Evolutionary conservation across 495 filamentous ascomycete species (phyloP).

Genomic region (Rostrohypoxylon terebratum): DNA sequence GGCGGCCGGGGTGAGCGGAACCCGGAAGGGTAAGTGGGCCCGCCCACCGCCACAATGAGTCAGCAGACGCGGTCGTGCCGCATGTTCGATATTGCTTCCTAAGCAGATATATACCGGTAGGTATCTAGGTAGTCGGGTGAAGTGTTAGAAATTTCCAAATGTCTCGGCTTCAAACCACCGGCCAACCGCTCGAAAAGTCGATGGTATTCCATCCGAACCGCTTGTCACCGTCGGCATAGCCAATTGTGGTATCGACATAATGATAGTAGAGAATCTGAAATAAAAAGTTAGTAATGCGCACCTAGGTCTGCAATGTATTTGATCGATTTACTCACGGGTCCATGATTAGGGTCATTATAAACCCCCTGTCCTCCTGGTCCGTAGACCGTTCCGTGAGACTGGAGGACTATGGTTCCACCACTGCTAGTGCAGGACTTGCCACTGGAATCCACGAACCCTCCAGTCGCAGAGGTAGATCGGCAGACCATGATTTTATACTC

Average conservation of each 20-base stretch:
- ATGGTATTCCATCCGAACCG: constrained; percentile 76
- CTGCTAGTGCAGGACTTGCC: constrained; percentile 66
- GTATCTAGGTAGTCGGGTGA: too few species aligned
- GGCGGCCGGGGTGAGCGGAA: too few species aligned
- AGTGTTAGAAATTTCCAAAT: background rate
- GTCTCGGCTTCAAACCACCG: constrained; percentile 53
- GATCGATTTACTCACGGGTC: constrained; percentile 49
- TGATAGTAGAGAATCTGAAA: constrained; percentile 78
- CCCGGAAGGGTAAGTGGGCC: too few species aligned
- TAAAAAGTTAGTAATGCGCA: background rate
- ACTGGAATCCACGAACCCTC: constrained; percentile 70
- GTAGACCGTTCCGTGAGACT: constrained; percentile 72
- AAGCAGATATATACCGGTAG: background rate
- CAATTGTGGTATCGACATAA: constrained; percentile 72
- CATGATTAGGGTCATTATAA: constrained; percentile 50
- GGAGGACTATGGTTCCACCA: constrained; percentile 73
- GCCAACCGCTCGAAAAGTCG: constrained; percentile 75
- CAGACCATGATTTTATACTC: constrained; percentile 78
- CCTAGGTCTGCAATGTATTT: background rate
- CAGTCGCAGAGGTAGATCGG: constrained; percentile 63
- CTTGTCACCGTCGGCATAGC: constrained; percentile 72
- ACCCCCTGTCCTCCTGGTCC: constrained; percentile 76
- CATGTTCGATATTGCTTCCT: background rate
- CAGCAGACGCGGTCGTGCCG: too few species aligned
- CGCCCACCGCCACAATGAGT: too few species aligned